These are phyloP conservation scores for Pseudomassariella vexata DNA, from an alignment of 2,329 filamentous ascomycete genomes.

Conservation along the genomic window DNA sequence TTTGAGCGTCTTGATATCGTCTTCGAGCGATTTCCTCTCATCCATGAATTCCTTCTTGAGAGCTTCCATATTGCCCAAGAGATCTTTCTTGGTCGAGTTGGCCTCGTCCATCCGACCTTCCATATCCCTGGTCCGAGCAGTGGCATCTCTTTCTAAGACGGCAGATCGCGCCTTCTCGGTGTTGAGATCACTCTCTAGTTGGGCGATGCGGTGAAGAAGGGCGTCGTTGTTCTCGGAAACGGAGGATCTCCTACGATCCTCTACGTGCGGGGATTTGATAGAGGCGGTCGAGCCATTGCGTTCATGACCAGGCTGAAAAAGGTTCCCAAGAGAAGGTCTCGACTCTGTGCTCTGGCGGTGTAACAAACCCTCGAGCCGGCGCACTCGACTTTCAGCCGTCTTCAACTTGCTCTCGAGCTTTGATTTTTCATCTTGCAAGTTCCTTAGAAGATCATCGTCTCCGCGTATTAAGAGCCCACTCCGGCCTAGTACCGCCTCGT, in stretches of 20 bases:
- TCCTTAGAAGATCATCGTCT: conserved; percentile 75
- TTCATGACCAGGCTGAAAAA: conserved; percentile 48
- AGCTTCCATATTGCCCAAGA: conserved; percentile 91
- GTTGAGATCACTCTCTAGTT: conserved; percentile 73
- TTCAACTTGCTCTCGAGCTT: conserved; percentile 69
- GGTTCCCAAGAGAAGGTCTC: conserved; percentile 44
- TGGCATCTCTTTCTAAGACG: conserved; percentile 64
- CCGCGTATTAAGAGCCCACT: conserved; percentile 80
- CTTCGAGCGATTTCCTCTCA: conserved; percentile 77
- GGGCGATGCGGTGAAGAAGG: conserved; percentile 43
- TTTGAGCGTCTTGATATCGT: conserved; percentile 72
- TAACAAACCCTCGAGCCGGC: conserved; percentile 84
- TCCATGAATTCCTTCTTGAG: conserved; percentile 82
- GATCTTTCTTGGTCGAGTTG: conserved; percentile 86
- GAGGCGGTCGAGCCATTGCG: conserved; percentile 45
- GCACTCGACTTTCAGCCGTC: conserved; percentile 83
- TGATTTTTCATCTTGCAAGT: conserved; percentile 75
- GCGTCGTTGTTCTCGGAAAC: conserved; percentile 38
- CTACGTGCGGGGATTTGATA: conserved; percentile 33
- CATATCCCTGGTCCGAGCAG: conserved; percentile 49
- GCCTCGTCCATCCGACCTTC: conserved; percentile 74
- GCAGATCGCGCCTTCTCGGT: conserved; percentile 64
- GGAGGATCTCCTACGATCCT: conserved; percentile 39
- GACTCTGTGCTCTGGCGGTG: conserved; percentile 70
- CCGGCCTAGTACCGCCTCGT: conserved; percentile 82